Conservation (phyloP, 257 asterid species). For the Handroanthus guayacan region DNA sequence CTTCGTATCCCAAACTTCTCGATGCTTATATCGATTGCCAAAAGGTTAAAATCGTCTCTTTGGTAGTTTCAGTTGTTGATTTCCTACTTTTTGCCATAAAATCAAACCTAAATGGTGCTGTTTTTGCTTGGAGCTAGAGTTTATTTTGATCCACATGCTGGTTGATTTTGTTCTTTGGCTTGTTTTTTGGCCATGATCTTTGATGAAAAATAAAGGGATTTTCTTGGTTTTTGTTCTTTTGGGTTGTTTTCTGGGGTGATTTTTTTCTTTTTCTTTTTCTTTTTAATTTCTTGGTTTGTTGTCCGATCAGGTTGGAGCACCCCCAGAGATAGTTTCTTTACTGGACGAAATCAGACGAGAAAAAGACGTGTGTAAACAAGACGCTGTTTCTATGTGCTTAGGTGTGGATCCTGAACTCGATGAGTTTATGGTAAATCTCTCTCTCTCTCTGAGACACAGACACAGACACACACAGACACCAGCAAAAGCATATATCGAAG, state of each 20-base stretch:
- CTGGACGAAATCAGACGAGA: slow-evolving; percentile 62
- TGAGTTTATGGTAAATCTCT: slow-evolving; percentile 64
- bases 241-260: not conserved
- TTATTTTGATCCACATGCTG: not conserved
- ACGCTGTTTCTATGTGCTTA: slow-evolving; percentile 39
- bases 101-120: slow-evolving; percentile 26
- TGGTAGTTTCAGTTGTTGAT: not conserved
- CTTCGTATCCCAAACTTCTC: slow-evolving; percentile 63
- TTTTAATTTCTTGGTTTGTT: not conserved
- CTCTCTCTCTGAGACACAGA: not conserved
- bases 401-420: slow-evolving; percentile 74
- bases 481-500: not conserved
- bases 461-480: not conserved
- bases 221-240: not conserved
- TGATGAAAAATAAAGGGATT: not conserved
- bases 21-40: slow-evolving; percentile 66
- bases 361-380: slow-evolving; percentile 41
- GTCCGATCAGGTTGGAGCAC: slow-evolving; percentile 65
- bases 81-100: not conserved
- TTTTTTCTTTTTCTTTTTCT: not conserved
- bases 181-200: not conserved
- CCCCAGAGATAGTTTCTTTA: slow-evolving; percentile 61
- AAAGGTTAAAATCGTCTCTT: slow-evolving; percentile 46
- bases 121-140: not conserved
- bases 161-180: not conserved